Conservation (phyloP, 768 basidiomycete species). For the Pulveroboletus sp. region DNA sequence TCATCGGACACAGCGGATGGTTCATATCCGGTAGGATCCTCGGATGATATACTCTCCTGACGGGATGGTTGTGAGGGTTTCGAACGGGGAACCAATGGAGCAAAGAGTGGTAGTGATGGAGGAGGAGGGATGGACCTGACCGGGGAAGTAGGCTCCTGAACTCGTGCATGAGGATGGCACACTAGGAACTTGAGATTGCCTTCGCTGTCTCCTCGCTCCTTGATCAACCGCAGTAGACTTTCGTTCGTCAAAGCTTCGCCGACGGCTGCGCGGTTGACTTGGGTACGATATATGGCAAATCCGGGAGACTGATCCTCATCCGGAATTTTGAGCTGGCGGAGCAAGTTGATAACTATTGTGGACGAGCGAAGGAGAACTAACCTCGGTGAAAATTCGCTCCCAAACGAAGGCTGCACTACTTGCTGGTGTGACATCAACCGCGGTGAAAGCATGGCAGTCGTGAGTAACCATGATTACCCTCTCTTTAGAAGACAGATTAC, state of each 20-base stretch:
- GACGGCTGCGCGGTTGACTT: constrained; percentile 74
- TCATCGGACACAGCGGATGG: constrained; percentile 52
- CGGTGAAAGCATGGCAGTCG: constrained; percentile 71
- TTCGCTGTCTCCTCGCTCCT: constrained; percentile 65
- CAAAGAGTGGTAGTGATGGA: constrained; percentile 49
- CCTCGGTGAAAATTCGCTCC: constrained; percentile 79
- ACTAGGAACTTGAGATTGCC: constrained; percentile 85
- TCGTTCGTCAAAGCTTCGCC: constrained; percentile 72
- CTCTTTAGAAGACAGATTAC: constrained; percentile 29
- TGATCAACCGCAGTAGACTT: constrained; percentile 66
- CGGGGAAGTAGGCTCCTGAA: constrained; percentile 48
- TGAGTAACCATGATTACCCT: constrained; percentile 62
- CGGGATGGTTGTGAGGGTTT: constrained; percentile 50
- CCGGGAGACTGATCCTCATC: constrained; percentile 73
- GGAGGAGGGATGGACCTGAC: constrained; percentile 47
- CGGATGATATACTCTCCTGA: constrained; percentile 68
- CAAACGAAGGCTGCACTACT: constrained; percentile 65
- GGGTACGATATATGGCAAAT: constrained; percentile 82
- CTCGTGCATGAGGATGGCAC: constrained; percentile 57
- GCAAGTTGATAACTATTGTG: constrained; percentile 1
- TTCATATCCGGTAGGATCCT: constrained; percentile 65
- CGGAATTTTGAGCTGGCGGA: constrained; percentile 62
- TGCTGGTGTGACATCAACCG: constrained; percentile 68
- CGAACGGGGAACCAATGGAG: constrained; percentile 48
- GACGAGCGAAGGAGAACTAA: constrained; percentile 29